These are phyloP conservation scores for Turritis glabra DNA, from an alignment of 345 rosid species.

Conservation along the genomic window DNA sequence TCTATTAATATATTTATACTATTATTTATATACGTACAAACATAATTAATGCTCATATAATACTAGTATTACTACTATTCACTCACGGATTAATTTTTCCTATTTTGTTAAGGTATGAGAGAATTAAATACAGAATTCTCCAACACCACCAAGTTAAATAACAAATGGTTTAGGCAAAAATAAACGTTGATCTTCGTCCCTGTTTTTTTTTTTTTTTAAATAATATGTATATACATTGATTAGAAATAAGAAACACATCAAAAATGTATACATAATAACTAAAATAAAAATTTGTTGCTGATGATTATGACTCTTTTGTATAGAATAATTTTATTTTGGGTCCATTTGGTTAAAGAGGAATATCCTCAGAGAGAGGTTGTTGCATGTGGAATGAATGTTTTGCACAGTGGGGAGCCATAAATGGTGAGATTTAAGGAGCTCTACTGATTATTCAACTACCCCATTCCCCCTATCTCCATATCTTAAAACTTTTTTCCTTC, in stretches of 20 bases:
- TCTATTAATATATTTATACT: neutral
- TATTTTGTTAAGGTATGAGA: constrained; percentile 19
- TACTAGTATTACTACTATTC: constrained; percentile 6
- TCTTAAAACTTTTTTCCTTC: neutral
- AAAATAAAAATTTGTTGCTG: neutral
- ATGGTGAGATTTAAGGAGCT: constrained; percentile 43
- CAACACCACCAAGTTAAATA: neutral
- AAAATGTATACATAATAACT: neutral
- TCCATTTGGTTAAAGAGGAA: constrained; percentile 19
- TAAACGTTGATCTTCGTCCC: neutral
- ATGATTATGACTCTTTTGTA: neutral
- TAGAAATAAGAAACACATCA: neutral
- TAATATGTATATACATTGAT: neutral
- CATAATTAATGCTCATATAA: constrained; percentile 23
- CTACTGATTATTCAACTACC: constrained; percentile 30
- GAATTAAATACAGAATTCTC: neutral
- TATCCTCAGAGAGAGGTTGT: constrained; percentile 25
- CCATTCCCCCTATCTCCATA: neutral
- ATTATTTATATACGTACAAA: constrained; percentile 3
- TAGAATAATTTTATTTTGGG: neutral
- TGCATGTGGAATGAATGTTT: constrained; percentile 40
- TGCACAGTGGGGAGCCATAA: constrained; percentile 38
- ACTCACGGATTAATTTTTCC: constrained; percentile 25
- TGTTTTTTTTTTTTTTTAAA: neutral
- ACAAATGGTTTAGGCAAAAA: neutral